Evolutionary conservation across 2,329 filamentous ascomycete species (phyloP).

Genomic region (Cladorrhinum sp.): DNA sequence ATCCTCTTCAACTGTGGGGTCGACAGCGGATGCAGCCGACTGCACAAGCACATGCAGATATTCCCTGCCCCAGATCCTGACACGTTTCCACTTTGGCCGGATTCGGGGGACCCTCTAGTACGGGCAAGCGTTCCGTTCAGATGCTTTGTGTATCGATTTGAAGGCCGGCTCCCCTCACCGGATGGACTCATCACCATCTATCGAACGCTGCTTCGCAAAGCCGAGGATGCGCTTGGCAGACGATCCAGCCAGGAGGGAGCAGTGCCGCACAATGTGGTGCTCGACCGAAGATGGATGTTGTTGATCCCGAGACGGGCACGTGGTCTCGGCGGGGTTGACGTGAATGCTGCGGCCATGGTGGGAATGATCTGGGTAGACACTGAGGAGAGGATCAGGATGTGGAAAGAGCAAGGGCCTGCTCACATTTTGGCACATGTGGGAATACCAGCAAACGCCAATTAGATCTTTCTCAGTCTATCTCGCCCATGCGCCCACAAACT

Average conservation of each 20-base stretch:
- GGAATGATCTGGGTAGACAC: slow-evolving; percentile 40
- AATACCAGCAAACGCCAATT: slow-evolving; percentile 22
- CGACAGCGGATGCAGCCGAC: slow-evolving; percentile 42
- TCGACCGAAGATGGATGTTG: slow-evolving; percentile 44
- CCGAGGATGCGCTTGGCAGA: slow-evolving; percentile 16
- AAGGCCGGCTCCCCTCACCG: slow-evolving; percentile 23
- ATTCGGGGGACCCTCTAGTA: slow-evolving; percentile 5
- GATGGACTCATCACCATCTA: slow-evolving; percentile 28
- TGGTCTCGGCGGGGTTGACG: slow-evolving; percentile 36
- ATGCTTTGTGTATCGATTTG: slow-evolving; percentile 34
- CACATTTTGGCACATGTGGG: slow-evolving; percentile 38
- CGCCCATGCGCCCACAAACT: slow-evolving; percentile 28
- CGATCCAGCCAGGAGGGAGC: slow-evolving; percentile 10
- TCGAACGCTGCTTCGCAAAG: slow-evolving; percentile 25
- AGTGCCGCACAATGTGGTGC: slow-evolving; percentile 44
- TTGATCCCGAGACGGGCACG: slow-evolving; percentile 43
- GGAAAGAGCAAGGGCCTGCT: slow-evolving; percentile 36
- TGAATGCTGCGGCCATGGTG: slow-evolving; percentile 47
- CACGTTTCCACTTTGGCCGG: slow-evolving; percentile 28
- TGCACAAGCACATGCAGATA: slow-evolving; percentile 50
- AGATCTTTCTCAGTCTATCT: not conserved
- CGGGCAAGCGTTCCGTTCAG: slow-evolving; percentile 34
- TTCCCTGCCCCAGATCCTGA: slow-evolving; percentile 33
- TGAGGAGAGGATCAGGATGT: slow-evolving; percentile 35
- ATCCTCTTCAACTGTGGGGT: slow-evolving; percentile 47